These are phyloP conservation scores for Pseudonitzschia delicatissima DNA, from an alignment of 108 stramenopile species.

Conservation along the genomic window DNA sequence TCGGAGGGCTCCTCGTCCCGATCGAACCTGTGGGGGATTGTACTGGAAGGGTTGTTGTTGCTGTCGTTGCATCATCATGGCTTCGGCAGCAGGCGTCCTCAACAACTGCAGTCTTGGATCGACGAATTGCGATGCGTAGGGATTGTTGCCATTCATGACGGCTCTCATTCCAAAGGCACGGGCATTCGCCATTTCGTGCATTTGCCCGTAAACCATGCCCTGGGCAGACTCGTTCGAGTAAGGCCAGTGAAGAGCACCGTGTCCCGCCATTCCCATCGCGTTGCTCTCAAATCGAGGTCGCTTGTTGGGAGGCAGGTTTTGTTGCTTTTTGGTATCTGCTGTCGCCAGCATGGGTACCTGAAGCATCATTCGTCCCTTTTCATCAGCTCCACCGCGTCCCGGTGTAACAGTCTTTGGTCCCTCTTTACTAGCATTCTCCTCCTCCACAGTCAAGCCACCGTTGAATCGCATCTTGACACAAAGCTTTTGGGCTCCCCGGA, in stretches of 20 bases:
- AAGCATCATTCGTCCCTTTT: constrained; percentile 18
- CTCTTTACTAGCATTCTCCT: neutral
- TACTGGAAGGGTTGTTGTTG: neutral
- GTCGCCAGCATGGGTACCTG: constrained; percentile 37
- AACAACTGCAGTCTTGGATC: neutral
- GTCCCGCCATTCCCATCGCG: constrained; percentile 1
- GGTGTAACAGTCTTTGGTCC: constrained; percentile 16
- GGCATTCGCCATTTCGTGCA: neutral
- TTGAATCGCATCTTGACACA: constrained; percentile 38
- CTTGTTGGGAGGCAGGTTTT: constrained; percentile 11
- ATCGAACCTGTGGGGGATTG: constrained; percentile 27
- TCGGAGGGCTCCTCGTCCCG: constrained; percentile 40
- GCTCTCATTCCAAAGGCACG: constrained; percentile 12
- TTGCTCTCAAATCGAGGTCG: constrained; percentile 14
- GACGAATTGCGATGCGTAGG: neutral
- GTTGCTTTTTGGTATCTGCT: neutral
- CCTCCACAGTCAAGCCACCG: neutral
- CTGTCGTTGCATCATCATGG: neutral
- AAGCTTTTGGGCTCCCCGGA: constrained; percentile 39
- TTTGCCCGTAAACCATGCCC: neutral
- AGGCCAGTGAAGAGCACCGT: constrained; percentile 15
- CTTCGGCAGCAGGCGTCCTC: neutral
- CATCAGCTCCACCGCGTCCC: neutral
- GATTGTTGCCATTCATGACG: neutral
- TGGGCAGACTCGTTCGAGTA: neutral